A percentile compares a stretch with the other conserved stretches of the same genome.
phyloP scores from a whole-genome alignment of 768 basidiomycete genomes.

The Coprinopsis marcescibilis region DNA sequence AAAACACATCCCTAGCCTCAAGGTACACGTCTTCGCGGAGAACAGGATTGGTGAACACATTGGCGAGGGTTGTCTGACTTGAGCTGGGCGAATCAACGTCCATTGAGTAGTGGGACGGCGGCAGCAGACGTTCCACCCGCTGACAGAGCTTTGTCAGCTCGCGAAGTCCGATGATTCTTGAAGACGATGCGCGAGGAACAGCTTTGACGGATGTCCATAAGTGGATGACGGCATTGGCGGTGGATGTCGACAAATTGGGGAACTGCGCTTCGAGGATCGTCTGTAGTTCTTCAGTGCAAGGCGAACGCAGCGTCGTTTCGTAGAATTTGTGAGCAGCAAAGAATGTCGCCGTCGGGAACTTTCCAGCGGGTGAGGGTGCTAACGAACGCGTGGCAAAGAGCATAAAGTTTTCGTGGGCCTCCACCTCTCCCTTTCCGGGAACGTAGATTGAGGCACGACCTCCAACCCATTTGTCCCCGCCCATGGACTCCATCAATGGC shows the following conservation, averaged over 20 bases:
- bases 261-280: constrained; percentile 67
- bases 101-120: constrained; percentile 39
- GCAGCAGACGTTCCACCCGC: constrained; percentile 60
- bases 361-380: constrained; percentile 37
- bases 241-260: constrained; percentile 46
- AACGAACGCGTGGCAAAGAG: constrained; percentile 86
- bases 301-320: constrained; percentile 60
- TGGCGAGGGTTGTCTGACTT: constrained; percentile 26
- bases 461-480: constrained; percentile 70
- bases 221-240: constrained; percentile 48
- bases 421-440: constrained; percentile 67
- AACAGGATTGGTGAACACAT: constrained; percentile 61
- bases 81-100: constrained; percentile 28
- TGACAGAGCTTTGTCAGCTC: constrained; percentile 82
- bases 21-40: constrained; percentile 86
- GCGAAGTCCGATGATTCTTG: constrained; percentile 63
- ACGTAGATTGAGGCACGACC: constrained; percentile 62
- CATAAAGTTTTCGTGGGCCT: constrained; percentile 75
- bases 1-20: constrained; percentile 89
- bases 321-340: constrained; percentile 82
- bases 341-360: constrained; percentile 60
- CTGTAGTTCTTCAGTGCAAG: constrained; percentile 60
- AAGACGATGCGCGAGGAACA: constrained; percentile 44
- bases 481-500: constrained; percentile 72
- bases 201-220: constrained; percentile 63